Percentiles rank a stretch among this genome's conserved stretches.
phyloP scores from a whole-genome alignment of 371 early-diverging fungal species.

The Chytridiales sp. region DNA sequence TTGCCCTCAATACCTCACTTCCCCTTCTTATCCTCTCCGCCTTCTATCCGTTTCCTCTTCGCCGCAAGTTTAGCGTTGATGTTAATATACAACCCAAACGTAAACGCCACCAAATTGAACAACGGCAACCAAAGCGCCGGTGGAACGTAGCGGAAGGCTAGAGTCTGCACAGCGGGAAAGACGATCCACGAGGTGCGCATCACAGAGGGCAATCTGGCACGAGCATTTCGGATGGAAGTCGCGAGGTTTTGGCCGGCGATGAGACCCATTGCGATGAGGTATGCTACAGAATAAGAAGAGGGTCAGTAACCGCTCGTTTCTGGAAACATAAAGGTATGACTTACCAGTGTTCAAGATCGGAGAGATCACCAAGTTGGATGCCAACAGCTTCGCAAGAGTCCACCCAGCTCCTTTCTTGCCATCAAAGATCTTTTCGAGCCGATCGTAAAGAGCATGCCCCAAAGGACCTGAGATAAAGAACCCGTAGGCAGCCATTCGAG shows the following conservation, averaged over 20 bases:
- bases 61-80: constrained; percentile 63
- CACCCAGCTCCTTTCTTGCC: constrained; percentile 57
- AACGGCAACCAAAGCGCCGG: constrained; percentile 86
- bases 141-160: constrained; percentile 71
- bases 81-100: constrained; percentile 81
- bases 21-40: constrained; percentile 2
- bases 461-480: constrained; percentile 69
- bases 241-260: constrained; percentile 72
- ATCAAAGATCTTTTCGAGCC: constrained; percentile 63
- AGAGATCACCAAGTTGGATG: constrained; percentile 69
- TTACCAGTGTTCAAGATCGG: constrained; percentile 78
- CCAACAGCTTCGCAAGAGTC: constrained; percentile 64
- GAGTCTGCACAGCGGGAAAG: constrained; percentile 70
- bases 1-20: too few relatives aligned
- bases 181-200: constrained; percentile 82
- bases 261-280: constrained; percentile 76
- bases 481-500: constrained; percentile 81
- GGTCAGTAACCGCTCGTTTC: too few relatives aligned
- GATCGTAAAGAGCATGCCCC: constrained; percentile 67
- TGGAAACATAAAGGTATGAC: constrained; percentile 14
- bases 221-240: constrained; percentile 43
- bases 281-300: too few relatives aligned
- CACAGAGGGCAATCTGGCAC: constrained; percentile 65
- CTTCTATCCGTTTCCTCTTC: constrained; percentile 14
- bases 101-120: constrained; percentile 81